Base-by-base conservation (phyloP, 2,329 filamentous ascomycete species). In the Geoglossum cookeanum region DNA sequence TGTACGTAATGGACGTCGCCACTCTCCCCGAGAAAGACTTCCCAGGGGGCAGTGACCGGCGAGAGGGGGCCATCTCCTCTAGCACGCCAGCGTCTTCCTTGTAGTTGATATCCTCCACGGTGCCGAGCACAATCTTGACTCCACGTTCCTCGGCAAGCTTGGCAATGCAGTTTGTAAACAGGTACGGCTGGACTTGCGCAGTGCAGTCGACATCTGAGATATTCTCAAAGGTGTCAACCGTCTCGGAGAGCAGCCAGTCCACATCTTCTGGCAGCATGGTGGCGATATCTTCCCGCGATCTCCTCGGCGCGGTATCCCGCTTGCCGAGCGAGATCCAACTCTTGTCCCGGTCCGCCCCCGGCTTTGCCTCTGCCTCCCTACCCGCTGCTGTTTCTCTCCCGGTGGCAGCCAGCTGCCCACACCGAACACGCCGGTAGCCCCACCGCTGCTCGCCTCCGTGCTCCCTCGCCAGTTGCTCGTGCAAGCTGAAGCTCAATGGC, bases 121-220 rank as follows among this genome's bases (percentile, higher is more conserved):
- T 59, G 42, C 70, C 68, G 44, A 68, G 70, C 15, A 68, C 59
- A 42, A 76, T 66, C 7, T 70, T 68, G 0, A 69, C 74, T 1
- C 74, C 74, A 37, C 68, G 66, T 49, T 73, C 70, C 58, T 69
- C 64, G 0, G 75, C 73, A 9, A 75, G 65, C 15, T 65, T 59
- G 3, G 72, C 78, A 61, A 97, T 94, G n/a, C 82, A 76, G 0
- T 80, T 91, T 0, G 92, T 97, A 66, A 98, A 97, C 49, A 88
- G 82, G 60, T 84, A 86, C 0, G 92, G 92, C 65, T 98, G 91
- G 2, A 97, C 91, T 70, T 98, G 92, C 0, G 92, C 87, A 1
- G 92, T 97, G 60, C 88, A 86, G 1, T 77, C 78, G 0, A 81
- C 79, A 2, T 80, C 83, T 1, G 87, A 87, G 88, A 97, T 96